Base-by-base conservation (phyloP, 2,329 filamentous ascomycete species). In the Talaromyces rugulosus region DNA sequence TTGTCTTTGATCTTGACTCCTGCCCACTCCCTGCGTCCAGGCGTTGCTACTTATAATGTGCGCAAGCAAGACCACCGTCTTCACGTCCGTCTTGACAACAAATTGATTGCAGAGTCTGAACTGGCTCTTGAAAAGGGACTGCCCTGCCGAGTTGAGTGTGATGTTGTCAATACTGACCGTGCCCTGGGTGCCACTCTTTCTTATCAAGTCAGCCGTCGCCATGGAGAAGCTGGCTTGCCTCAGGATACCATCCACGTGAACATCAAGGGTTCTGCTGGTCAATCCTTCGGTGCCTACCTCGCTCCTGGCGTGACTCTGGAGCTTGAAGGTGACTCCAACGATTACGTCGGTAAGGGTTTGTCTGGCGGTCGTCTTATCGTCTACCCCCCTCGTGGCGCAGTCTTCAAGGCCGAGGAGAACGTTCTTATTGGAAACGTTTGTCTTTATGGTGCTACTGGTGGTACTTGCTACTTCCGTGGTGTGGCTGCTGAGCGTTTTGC, bases 381-480 rank as follows among this genome's bases (percentile, higher is more conserved):
- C 72, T 98, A 97, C 76, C 94, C 94, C 64, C 92, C 93, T 55
- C 90, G 93, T 54, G 87, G 89, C 53, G 91, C 94, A 59, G 89
- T 94, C 2, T 98, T 92, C 85, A 96, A 96, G 81, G 92, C 94
- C 0, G 94, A 98, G 77, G 93, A 97, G 81, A 98, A 97, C 77
- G 85, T 97, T 55, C 84, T 98, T 59, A 88, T 97, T 61, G 94
- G 94, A 65, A 98, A 98, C 74, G 90, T 93, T 67, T 98, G 94
- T 79, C 82, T 98, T 72, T 98, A 98, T 75, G 94, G 94, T 77
- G 94, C 92, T 65, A 98, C 94, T 34, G 86, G 84, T 64, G 94
- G 94, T 77, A 91, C 88, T 59, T 96, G 91, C 80, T 98, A 92
- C 87, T 97, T 98, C 91, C 91, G 94, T 66, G 94, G 94, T 85